Evolutionary conservation across 139 green algal species (phyloP).

Genomic region (Marvania coccoides): DNA sequence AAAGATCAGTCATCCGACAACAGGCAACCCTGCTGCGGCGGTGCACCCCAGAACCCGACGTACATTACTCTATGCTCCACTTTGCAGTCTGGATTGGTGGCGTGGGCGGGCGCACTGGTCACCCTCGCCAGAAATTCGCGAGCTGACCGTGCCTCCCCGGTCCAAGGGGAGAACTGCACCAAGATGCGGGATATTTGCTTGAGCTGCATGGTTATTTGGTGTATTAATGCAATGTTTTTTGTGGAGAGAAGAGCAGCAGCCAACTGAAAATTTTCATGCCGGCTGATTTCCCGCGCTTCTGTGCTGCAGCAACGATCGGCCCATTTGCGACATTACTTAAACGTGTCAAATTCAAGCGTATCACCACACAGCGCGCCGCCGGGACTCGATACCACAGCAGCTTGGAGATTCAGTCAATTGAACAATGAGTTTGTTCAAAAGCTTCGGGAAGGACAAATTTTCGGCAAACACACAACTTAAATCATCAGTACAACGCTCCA

Average conservation of each 20-base stretch:
- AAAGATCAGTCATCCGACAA: neutral
- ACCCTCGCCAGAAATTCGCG: constrained; percentile 26
- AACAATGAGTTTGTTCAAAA: constrained; percentile 31
- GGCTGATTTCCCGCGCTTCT: too few relatives aligned
- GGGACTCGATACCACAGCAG: too few relatives aligned
- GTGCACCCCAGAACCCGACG: neutral
- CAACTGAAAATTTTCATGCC: too few relatives aligned
- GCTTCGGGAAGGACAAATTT: constrained; percentile 26
- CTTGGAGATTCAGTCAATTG: too few relatives aligned
- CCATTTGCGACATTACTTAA: too few relatives aligned
- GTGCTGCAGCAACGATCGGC: too few relatives aligned
- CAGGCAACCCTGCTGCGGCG: neutral
- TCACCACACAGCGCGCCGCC: too few relatives aligned
- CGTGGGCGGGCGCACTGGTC: neutral
- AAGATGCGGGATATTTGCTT: constrained; percentile 26
- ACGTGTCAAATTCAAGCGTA: too few relatives aligned
- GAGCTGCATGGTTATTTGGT: constrained; percentile 30
- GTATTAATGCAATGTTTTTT: too few relatives aligned
- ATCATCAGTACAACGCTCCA: constrained; percentile 27
- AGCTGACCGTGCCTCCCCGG: constrained; percentile 11
- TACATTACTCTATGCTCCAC: constrained; percentile 15
- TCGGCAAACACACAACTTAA: constrained; percentile 27
- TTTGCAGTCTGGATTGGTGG: constrained; percentile 24
- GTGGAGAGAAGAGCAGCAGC: too few relatives aligned
- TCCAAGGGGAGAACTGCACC: constrained; percentile 30